Evolutionary conservation across 352 stramenopile genomes (phyloP).

Genomic region (Globisporangium recalcitrans): DNA sequence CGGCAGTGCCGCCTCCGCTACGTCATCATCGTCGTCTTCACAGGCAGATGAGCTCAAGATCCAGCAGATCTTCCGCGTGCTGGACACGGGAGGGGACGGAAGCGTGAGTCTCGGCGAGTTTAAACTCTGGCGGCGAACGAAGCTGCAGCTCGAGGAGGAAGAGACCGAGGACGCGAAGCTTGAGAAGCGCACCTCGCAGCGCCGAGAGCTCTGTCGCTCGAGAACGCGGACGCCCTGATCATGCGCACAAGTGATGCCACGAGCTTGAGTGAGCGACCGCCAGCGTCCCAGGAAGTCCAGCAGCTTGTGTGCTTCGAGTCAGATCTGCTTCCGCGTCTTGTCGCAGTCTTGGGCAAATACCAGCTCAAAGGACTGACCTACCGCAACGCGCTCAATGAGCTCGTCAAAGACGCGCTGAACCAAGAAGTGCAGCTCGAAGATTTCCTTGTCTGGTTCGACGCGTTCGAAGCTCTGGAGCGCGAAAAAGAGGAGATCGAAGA

Average conservation of each 20-base stretch:
- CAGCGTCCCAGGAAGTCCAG: neutral
- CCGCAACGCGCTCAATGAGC: conserved; percentile 38
- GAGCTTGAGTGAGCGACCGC: no score
- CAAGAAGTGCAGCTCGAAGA: conserved; percentile 41
- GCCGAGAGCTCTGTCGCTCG: conserved; percentile 23
- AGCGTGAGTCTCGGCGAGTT: conserved; percentile 68
- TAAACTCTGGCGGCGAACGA: conserved; percentile 70
- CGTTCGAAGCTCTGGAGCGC: conserved; percentile 38
- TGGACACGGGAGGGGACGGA: conserved; percentile 65
- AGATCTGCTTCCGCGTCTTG: conserved; percentile 49
- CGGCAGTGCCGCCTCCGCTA: no score
- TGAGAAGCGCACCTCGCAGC: conserved; percentile 18
- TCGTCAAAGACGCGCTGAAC: conserved; percentile 28
- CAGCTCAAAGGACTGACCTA: conserved; percentile 45
- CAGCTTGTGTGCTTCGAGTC: conserved; percentile 39
- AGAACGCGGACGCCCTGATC: conserved; percentile 33
- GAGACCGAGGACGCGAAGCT: conserved; percentile 32
- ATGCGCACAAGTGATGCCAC: no score
- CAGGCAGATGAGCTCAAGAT: conserved; percentile 24
- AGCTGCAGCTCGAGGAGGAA: conserved; percentile 49
- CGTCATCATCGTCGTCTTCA: neutral
- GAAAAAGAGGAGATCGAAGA: conserved; percentile 45
- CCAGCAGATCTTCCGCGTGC: conserved; percentile 42
- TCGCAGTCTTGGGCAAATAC: conserved; percentile 45
- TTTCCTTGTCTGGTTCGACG: conserved; percentile 53